Evolutionary conservation across 2,329 filamentous ascomycete genomes (phyloP), one percentile per base, ranked within the genome.

Genomic region (Didymellaceae sp.): DNA sequence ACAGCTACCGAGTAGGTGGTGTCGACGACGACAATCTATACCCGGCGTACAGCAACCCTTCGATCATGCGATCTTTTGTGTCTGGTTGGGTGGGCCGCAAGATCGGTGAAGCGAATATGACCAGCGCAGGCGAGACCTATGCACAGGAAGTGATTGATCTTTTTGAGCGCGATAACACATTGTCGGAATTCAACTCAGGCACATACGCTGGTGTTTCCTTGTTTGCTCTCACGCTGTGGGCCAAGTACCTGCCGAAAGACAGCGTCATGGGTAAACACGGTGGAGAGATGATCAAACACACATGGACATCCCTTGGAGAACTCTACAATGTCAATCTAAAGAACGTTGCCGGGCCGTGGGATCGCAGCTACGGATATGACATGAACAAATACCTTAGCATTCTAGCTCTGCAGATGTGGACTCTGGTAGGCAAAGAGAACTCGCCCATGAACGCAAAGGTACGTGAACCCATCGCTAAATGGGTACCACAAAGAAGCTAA

Each of bases 311-410:
- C 3, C 73, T 82, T 1, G 74, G 76, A 0, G 58, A 78, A 35
- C 74, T 87, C 1, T 87, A 83, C 74, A 81, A 86, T 44, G 79
- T 83, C 1, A 75, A 78, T 2, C 67, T 87, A 70, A 80, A 77
- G 56, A 87, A 86, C 53, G 77, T 86, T 38, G 84, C 84, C 2
- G 85, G 84, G 0, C 85, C 85, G 0, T 87, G 84, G 84, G 85
- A 87, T 65, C 78, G 85, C 0, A 75, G 79, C 0, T 87, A 87
- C 54, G 83, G 83, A 0, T 86, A 80, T 49, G 83, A 87, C 52
- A 85, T 86, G 83, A 85, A 84, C 45, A 72, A 77, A 6, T 86
- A 86, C 58, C 65, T 86, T 4, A 80, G 80, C 43, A 75, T 86
- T 39, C 78, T 86, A 65, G 79, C 80, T 0, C 65, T 83, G 11